Evolutionary conservation across 73 alveolate species (phyloP).

Genomic region (Paramecium biaurelia): DNA sequence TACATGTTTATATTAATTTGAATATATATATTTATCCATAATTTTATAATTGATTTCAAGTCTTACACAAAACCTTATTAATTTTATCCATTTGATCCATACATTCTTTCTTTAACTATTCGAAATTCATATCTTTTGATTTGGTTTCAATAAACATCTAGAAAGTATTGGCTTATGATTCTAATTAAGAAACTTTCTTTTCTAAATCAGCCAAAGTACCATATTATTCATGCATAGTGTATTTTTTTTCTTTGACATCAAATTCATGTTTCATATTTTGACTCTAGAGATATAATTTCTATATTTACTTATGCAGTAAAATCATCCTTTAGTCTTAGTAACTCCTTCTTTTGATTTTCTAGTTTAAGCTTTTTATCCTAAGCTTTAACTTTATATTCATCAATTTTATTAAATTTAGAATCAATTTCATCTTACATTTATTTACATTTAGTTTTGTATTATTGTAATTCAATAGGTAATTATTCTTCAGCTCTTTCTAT

Average conservation of each 20-base stretch:
- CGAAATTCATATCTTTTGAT: constrained; percentile 83
- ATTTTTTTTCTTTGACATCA: constrained; percentile 63
- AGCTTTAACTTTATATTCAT: constrained; percentile 67
- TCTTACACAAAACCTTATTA: constrained; percentile 61
- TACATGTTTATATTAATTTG: background rate
- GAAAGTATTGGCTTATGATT: constrained; percentile 71
- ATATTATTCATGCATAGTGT: constrained; percentile 64
- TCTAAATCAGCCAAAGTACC: constrained; percentile 68
- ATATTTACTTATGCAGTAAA: constrained; percentile 45
- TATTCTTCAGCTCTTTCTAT: constrained; percentile 75
- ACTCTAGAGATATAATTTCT: constrained; percentile 56
- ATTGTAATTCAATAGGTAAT: constrained; percentile 71
- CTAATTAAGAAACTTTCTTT: constrained; percentile 74
- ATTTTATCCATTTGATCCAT: constrained; percentile 67
- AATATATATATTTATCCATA: background rate
- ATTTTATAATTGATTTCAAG: constrained; percentile 11
- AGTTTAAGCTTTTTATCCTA: constrained; percentile 75
- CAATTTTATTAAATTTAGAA: constrained; percentile 78
- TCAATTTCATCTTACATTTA: constrained; percentile 77
- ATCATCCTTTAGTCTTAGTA: constrained; percentile 61
- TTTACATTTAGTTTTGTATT: constrained; percentile 64
- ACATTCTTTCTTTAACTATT: constrained; percentile 75
- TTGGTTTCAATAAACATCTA: constrained; percentile 84
- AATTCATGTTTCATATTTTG: constrained; percentile 71
- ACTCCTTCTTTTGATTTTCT: constrained; percentile 56